Conservation (phyloP, 2,329 filamentous ascomycete species). For the Aspergillus calidoustus region DNA sequence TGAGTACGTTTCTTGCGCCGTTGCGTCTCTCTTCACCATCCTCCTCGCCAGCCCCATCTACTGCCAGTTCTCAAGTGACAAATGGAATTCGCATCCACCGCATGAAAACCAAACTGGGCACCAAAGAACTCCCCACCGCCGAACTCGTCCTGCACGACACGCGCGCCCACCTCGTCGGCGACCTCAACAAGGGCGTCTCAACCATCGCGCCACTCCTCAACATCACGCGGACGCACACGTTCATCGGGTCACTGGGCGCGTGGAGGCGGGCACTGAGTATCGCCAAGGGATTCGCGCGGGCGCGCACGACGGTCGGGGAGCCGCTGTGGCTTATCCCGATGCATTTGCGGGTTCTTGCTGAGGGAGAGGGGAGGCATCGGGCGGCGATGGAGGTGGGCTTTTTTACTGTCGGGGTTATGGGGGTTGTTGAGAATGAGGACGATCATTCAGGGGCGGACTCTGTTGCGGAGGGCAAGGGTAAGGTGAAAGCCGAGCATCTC, state of each 20-base stretch:
- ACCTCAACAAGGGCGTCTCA: slow-evolving; percentile 67
- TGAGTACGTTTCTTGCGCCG: slow-evolving; percentile 69
- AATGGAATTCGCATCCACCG: slow-evolving; percentile 71
- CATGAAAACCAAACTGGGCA: slow-evolving; percentile 75
- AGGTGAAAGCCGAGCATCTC: slow-evolving; percentile 30
- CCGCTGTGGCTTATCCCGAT: slow-evolving; percentile 46
- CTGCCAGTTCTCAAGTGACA: slow-evolving; percentile 43
- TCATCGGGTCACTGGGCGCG: slow-evolving; percentile 40
- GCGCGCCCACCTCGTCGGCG: slow-evolving; percentile 69
- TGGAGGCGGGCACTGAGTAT: slow-evolving; percentile 49
- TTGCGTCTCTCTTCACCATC: slow-evolving; percentile 40
- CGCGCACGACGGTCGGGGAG: slow-evolving; percentile 42
- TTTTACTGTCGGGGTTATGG: slow-evolving; percentile 39
- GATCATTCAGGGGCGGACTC: no score
- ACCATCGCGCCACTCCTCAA: slow-evolving; percentile 72
- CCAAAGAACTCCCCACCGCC: slow-evolving; percentile 70
- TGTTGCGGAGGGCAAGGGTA: no score
- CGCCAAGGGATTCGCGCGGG: slow-evolving; percentile 46
- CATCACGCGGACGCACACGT: slow-evolving; percentile 59
- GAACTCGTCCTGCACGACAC: slow-evolving; percentile 69
- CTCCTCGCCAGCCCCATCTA: no score
- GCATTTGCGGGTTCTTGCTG: slow-evolving; percentile 46
- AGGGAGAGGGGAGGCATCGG: slow-evolving; percentile 45
- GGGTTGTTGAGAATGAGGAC: slow-evolving; percentile 58
- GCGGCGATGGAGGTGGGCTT: slow-evolving; percentile 44